Conservation (phyloP, 1,284 basidiomycete species). For the Athelia psychrophila region DNA sequence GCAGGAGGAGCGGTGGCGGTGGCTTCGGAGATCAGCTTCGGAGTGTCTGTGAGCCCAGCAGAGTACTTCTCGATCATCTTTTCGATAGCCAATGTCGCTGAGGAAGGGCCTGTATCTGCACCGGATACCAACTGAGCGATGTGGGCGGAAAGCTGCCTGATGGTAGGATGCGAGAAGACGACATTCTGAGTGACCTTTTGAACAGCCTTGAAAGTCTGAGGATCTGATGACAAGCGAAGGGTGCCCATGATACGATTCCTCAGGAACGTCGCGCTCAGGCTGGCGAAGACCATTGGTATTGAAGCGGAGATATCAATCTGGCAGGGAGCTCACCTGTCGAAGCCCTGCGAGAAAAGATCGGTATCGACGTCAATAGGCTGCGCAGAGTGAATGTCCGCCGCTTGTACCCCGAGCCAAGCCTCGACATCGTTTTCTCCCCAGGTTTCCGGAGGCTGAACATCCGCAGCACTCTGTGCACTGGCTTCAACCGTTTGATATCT, state of each 20-base stretch:
- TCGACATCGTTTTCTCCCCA: conserved; percentile 20
- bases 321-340: conserved; percentile 17
- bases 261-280: conserved; percentile 22
- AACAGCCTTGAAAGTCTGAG: conserved; percentile 7
- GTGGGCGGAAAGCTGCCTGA: conserved; percentile 23
- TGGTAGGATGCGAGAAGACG: conserved; percentile 30
- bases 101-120: neutral
- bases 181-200: conserved; percentile 21
- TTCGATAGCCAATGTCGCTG: neutral
- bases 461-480: conserved; percentile 8
- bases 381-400: conserved; percentile 18
- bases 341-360: conserved; percentile 23
- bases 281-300: conserved; percentile 16
- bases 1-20: conserved; percentile 3
- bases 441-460: conserved; percentile 17
- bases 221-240: conserved; percentile 15
- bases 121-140: conserved; percentile 13
- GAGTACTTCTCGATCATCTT: conserved; percentile 8
- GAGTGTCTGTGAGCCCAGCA: neutral
- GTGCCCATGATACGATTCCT: conserved; percentile 28
- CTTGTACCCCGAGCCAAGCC: conserved; percentile 27
- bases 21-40: neutral
- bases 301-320: neutral
- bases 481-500: conserved; percentile 26
- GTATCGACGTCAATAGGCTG: conserved; percentile 13